Evolutionary conservation across 177 flowering plant genomes (phyloP).

Genomic region (Vitis hybrid): DNA sequence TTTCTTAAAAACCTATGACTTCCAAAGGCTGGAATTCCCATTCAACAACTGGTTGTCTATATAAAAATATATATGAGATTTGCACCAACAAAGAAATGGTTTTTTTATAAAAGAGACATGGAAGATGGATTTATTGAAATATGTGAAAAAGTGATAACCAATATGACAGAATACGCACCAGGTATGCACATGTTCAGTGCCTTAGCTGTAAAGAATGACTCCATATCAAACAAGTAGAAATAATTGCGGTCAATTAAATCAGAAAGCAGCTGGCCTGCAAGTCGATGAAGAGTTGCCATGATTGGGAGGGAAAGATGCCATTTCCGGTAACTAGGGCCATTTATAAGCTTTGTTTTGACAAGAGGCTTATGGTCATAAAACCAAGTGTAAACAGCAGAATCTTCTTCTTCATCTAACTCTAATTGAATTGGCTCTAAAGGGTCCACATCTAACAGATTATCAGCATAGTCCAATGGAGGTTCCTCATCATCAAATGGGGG

Average conservation of each 20-base stretch:
- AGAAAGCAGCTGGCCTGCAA: slow-evolving; percentile 96
- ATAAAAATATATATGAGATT: too few relatives aligned
- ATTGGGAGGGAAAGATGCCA: slow-evolving; percentile 99
- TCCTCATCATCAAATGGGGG: slow-evolving; percentile 99
- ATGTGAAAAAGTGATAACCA: neutral
- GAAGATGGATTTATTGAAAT: too few relatives aligned
- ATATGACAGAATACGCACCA: slow-evolving; percentile 42
- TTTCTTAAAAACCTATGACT: too few relatives aligned
- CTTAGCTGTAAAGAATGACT: slow-evolving; percentile 97
- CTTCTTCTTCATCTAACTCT: slow-evolving; percentile 96
- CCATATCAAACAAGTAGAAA: slow-evolving; percentile 98
- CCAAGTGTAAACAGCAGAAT: slow-evolving; percentile 96
- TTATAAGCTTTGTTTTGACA: slow-evolving; percentile 92
- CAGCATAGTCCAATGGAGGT: slow-evolving; percentile 98
- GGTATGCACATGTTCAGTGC: slow-evolving; percentile 99
- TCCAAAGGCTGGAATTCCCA: too few relatives aligned
- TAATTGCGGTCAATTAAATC: slow-evolving; percentile 92
- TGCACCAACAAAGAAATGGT: too few relatives aligned
- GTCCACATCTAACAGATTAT: slow-evolving; percentile 94
- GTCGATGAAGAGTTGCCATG: slow-evolving; percentile 98
- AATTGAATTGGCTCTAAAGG: slow-evolving; percentile 95
- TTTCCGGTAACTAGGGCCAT: slow-evolving; percentile 96
- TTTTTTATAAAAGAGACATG: too few relatives aligned
- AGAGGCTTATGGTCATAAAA: slow-evolving; percentile 98
- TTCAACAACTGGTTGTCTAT: too few relatives aligned